A percentile compares a stretch with the other conserved stretches of the same genome.
Conservation (phyloP, 257 asterid species). For the Solanum phureja region DNA sequence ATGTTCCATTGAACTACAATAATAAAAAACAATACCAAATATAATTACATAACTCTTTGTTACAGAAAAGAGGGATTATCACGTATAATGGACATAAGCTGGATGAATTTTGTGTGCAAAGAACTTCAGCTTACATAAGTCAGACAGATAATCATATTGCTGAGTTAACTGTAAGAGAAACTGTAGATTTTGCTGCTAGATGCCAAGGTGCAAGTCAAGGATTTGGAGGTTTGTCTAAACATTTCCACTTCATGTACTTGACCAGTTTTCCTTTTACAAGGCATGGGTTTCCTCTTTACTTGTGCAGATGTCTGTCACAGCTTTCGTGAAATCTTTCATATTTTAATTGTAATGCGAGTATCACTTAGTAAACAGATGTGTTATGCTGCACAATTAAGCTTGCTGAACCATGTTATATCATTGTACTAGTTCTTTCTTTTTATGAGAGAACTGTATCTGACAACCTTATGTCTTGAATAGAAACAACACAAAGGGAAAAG, state of each 20-base stretch:
- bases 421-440: background rate
- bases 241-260: background rate
- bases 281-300: background rate
- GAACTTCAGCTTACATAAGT: slow-evolving; percentile 76
- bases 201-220: slow-evolving; percentile 82
- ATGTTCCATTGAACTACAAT: background rate
- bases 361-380: background rate
- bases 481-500: background rate
- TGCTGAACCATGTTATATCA: background rate
- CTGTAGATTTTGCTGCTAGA: slow-evolving; percentile 85
- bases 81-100: slow-evolving; percentile 65
- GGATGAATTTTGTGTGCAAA: slow-evolving; percentile 56
- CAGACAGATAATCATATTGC: slow-evolving; percentile 89
- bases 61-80: slow-evolving; percentile 59
- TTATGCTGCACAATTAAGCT: background rate
- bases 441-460: background rate
- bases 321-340: background rate
- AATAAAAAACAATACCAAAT: background rate
- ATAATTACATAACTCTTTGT: slow-evolving; percentile 5
- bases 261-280: background rate
- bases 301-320: background rate
- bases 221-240: slow-evolving; percentile 40
- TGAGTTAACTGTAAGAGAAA: slow-evolving; percentile 86
- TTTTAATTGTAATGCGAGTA: background rate
- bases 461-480: background rate